Evolutionary conservation across 805 yeast species (phyloP).

Genomic region (Zygotorulaspora florentina): DNA sequence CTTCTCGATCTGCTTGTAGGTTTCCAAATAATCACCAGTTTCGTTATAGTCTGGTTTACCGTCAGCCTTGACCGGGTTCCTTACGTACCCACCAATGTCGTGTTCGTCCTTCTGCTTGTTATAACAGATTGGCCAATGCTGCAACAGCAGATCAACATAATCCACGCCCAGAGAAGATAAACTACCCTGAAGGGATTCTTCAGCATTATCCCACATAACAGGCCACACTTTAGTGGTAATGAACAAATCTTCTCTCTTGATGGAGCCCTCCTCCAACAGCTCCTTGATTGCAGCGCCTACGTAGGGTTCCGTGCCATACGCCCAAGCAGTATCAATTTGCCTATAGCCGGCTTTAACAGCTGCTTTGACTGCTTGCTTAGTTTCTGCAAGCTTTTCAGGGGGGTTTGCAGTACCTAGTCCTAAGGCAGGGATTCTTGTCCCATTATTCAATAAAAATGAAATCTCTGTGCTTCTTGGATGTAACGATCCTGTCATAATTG

Average conservation of each 20-base stretch:
- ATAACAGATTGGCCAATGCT: constrained; percentile 72
- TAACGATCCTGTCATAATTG: constrained; percentile 15
- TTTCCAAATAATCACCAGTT: constrained; percentile 42
- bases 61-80: constrained; percentile 33
- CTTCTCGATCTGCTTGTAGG: constrained; percentile 51
- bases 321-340: constrained; percentile 72
- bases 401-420: constrained; percentile 68
- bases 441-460: constrained; percentile 50
- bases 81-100: constrained; percentile 21
- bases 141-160: constrained; percentile 69
- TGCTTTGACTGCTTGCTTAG: constrained; percentile 49
- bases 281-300: constrained; percentile 59
- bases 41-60: constrained; percentile 35
- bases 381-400: constrained; percentile 42
- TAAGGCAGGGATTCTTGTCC: constrained; percentile 57
- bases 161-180: constrained; percentile 60
- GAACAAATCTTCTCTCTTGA: constrained; percentile 56
- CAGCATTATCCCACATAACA: constrained; percentile 48
- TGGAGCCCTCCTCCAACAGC: constrained; percentile 42
- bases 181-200: constrained; percentile 51
- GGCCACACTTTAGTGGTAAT: constrained; percentile 73
- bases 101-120: constrained; percentile 26
- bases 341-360: constrained; percentile 65
- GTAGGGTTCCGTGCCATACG: constrained; percentile 62
- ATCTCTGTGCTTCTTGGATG: constrained; percentile 38